Evolutionary conservation across 1,284 basidiomycete genomes (phyloP), one percentile per base, ranked within the genome.

Genomic region (Rhodotorula mucilaginosa): DNA sequence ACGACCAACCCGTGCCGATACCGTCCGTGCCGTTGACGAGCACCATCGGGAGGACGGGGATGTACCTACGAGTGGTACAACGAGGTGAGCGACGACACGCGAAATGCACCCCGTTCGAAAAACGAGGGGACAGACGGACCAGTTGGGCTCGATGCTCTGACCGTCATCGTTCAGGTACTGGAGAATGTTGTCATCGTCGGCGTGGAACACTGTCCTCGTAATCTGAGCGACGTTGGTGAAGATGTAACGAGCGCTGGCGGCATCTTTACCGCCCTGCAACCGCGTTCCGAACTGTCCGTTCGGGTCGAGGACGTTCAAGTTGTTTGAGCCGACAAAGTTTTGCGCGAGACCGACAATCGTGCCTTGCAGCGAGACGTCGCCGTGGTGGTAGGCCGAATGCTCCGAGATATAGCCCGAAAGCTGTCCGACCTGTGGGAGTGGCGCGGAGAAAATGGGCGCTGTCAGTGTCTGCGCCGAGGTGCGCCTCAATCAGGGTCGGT

Each of bases 1-100:
- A 97, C 79, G 93, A 96, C 96, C 97, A 99, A 72, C 96, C 92
- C 64, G 97, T 99, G 66, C 97, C 97, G 79, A 99, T 99, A 84
- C 97, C 97, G 78, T 98, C 95, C 21, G 91, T 89, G 21, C 97
- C 97, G 79, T 99, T 99, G 80, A 99, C 83, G 58, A 99, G 85
- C 0, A 98, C 86, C 82, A 97, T 85, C 0, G 97, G 97, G 0
- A 98, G 79, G 29, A 94, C 84, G 23, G 97, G 96, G 81, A 98
- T 86, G 81, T 97, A 99, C 76, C 76, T 77, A 49, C 34, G 56
- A 7, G 7, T 10, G 39, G 39, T 44, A 44, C 10, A 4, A n/a
- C 13, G 23, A 31, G 23, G 16, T 48, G 3, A 58, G 46, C 63
- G 4, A 2, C 26, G 5, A 3, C 23, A 26, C 15, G 26, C 19